Evolutionary conservation across 768 basidiomycete genomes (phyloP), one percentile per base, ranked within the genome.

Genomic region (Russula sp.): DNA sequence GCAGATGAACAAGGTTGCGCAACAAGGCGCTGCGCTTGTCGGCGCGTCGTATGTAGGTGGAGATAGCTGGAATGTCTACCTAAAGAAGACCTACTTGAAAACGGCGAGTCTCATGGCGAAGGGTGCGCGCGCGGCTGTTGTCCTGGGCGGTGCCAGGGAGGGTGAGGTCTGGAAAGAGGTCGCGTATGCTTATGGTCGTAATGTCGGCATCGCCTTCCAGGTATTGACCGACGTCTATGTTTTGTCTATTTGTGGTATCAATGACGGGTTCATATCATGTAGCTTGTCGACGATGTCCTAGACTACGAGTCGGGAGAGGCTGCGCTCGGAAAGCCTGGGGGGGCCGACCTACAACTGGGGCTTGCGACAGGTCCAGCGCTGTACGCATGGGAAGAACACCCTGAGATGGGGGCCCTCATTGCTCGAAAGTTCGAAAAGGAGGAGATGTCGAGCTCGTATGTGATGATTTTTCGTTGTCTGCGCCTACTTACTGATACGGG

Each of bases 161-260:
- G 86, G 85, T n/a, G 90, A 94, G 69, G 71, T 86, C 11, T 88
- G 91, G 80, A 93, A 92, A 74, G 94, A 96, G 74, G 81, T 87
- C 6, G 94, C 94, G 16, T 97, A 96, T 76, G 87, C 86, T 7
- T 97, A 92, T 75, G 94, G 93, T 1, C 81, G 92, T 59, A 93
- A 95, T 75, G 71, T 96, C 20, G 94, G 94, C 3, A 90, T 95
- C 65, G 92, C 94, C n/a, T 97, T 98, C 78, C 95, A 97, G 83
- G 94, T 94, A 67, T 26, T 5, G 20, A 18, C 57, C 60, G 20
- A 26, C 10, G n/a, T 52, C 24, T 46, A 1, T 30, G 49, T 42
- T 16, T 20, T 34, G 13, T 49, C 11, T 22, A 49, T 57, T 48
- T n/a, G 54, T 24, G 26, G 40, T 18, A 38, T 26, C 3, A 14